A percentile compares a stretch with the other conserved stretches of the same genome.
These are phyloP conservation scores for Linderina pennispora DNA, from an alignment of 192 early-diverging fungal genomes.

Conservation along the genomic window DNA sequence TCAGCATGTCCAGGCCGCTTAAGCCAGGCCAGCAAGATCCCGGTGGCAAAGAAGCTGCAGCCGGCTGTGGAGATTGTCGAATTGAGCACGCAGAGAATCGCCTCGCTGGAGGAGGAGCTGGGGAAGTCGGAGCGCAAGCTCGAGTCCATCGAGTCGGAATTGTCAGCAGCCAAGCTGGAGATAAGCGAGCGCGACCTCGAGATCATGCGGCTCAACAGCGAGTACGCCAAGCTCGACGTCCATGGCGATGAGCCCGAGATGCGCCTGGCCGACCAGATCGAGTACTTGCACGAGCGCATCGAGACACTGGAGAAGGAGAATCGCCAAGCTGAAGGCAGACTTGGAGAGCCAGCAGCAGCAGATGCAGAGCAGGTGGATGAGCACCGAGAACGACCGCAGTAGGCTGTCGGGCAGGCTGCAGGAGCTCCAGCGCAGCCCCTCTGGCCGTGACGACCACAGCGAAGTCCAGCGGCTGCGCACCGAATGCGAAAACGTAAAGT, in stretches of 20 bases:
- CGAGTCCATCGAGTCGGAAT: constrained; percentile 2
- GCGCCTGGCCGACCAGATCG: constrained; percentile 36
- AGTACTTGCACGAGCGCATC: constrained; percentile 37
- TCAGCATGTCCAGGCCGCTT: constrained; percentile 6
- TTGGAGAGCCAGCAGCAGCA: constrained; percentile 31
- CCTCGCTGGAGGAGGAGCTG: constrained; percentile 36
- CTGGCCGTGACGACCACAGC: background rate
- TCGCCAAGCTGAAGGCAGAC: constrained; percentile 21
- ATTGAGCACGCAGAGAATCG: constrained; percentile 28
- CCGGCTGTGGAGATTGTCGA: constrained; percentile 36
- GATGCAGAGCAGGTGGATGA: constrained; percentile 26
- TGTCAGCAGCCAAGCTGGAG: constrained; percentile 22
- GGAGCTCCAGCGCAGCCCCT: background rate
- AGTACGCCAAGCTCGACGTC: constrained; percentile 6
- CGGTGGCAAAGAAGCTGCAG: too few relatives aligned
- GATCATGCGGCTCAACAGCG: constrained; percentile 25
- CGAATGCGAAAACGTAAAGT: constrained; percentile 36
- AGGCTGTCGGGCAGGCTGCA: background rate
- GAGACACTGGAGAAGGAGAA: constrained; percentile 28
- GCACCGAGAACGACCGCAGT: constrained; percentile 39
- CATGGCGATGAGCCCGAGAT: constrained; percentile 3
- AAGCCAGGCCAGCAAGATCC: too few relatives aligned
- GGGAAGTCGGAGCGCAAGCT: constrained; percentile 23
- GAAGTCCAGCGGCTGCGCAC: constrained; percentile 24
- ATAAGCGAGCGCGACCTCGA: constrained; percentile 39